Base-by-base conservation (phyloP, 2,329 filamentous ascomycete species). In the Tolypocladium paradoxum region DNA sequence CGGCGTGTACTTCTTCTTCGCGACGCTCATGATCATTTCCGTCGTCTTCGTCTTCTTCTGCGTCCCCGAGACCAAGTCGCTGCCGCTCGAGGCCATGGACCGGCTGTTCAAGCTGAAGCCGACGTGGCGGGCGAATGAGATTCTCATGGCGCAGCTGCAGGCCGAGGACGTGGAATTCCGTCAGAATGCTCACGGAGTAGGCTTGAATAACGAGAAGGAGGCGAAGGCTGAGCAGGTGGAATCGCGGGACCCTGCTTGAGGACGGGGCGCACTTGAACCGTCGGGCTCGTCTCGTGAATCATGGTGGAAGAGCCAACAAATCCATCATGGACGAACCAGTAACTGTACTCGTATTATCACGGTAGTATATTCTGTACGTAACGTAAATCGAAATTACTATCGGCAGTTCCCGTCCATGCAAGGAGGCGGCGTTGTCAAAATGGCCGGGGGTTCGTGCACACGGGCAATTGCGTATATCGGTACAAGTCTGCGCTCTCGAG, bases 1-100 rank as follows among this genome's bases (percentile, higher is more conserved):
- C 59, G 84, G 82, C 27, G 82, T 85, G 0, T 87, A 84, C 67
- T 80, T 86, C 60, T 85, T 87, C 73, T 87, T 87, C 58, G 83
- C 81, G 2, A 73, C 76, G 0, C 70, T 85, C 48, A 85, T 84
- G 75, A 65, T 85, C 14, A 54, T 76, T 11, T 79, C 79, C 0
- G 70, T 76, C 51, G 54, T 79, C 52, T 87, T 84, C 57, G 76
- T 84, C 29, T 85, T 72, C 63, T 83, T 83, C 70, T 72, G 81
- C 46, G 60, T 86, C 0, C 83, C 83, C 0, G 83, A 87, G 70
- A 87, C 83, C 3, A 86, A 85, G 70, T 73, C 76, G 43, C 72
- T 86, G 14, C 82, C 82, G 0, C 72, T 87, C 3, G 84, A 87
- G 66, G 74, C 73, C 33, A 84, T 86, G 74, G 83, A 87, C 62